Base-by-base conservation (phyloP, 441 rosid species). In the Brassica hybrid region DNA sequence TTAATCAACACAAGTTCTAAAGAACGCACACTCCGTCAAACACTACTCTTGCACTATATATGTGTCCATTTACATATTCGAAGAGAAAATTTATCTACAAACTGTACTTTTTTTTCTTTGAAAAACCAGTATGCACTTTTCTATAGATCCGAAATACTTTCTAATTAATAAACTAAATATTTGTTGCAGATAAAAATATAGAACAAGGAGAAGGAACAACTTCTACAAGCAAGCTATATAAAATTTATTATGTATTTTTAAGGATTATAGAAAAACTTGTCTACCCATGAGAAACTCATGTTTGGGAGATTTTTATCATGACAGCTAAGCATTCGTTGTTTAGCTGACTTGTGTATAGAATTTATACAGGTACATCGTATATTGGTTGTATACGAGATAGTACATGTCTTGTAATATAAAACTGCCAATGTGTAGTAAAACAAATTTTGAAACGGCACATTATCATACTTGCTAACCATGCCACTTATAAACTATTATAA, bases 281-380 rank as follows among this genome's bases (percentile, higher is more conserved):
- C 56, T 50, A 14, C 57, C 19, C 57, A 52, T 16, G 57, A 52
- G 57, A 52, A 52, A 52, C 57, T 52, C 57, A 52, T 14, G 57
- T 52, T 14, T 52, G 19, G 57, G 57, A 14, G 10, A 52, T 52
- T 52, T 19, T 52, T 52, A 14, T 52, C 57, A 52, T 52, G 19
- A 52, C 57, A 52, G 57, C 57, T 16, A 52, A 52, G 57, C 4
- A 52, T 52, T 14, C 57, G 10, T 14, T 52, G 57, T 52, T 52
- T 6, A 14, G 57, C 8, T 52, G 57, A 6, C 56, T 50, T 50
- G 17, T n/a, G 23, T 21, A 21, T 21, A 21, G 23, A 21, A 48
- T 48, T 43, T 50, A 50, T 50, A 50, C 57, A 6, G 8, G 57
- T 50, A 50, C 57, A 50, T 14, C 14, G 18, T 50, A 50, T n/a